Percentiles rank a stretch among this genome's conserved stretches.
These are phyloP conservation scores for Ogataea hybrid DNA, from an alignment of 1,139 yeast species.

Conservation along the genomic window DNA sequence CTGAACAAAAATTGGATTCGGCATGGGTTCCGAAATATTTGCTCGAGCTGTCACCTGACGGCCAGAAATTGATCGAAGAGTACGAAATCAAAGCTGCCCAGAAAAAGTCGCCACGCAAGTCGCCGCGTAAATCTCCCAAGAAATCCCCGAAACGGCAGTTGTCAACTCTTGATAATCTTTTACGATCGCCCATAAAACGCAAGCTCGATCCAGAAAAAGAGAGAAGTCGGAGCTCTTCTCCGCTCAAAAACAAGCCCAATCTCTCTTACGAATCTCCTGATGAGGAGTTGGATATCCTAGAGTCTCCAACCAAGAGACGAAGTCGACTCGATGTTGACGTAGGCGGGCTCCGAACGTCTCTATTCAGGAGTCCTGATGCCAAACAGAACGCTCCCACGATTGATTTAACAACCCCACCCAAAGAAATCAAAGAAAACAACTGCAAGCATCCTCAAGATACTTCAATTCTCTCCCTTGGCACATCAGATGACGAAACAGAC, in stretches of 20 bases:
- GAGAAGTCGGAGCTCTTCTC: conserved; percentile 3
- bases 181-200: conserved; percentile 20
- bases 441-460: not conserved
- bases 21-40: conserved; percentile 28
- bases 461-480: conserved; percentile 2
- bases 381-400: conserved; percentile 1
- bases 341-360: conserved; percentile 8
- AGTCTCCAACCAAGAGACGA: conserved; percentile 11
- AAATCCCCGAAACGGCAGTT: conserved; percentile 13
- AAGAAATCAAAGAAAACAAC: not conserved
- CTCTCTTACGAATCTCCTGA: not conserved
- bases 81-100: conserved; percentile 11
- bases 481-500: conserved; percentile 8
- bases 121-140: conserved; percentile 14
- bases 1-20: conserved; percentile 7
- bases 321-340: not conserved
- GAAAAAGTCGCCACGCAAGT: conserved; percentile 13
- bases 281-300: not conserved
- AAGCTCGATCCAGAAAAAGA: not conserved
- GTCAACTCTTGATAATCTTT: conserved; percentile 18
- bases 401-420: conserved; percentile 15
- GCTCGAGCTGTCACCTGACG: conserved; percentile 18
- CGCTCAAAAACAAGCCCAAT: conserved; percentile 4
- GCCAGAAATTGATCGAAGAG: conserved; percentile 18
- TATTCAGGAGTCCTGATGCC: conserved; percentile 3